phyloP scores from a whole-genome alignment of 208 protist genomes.

The Leishmania mexicana region DNA sequence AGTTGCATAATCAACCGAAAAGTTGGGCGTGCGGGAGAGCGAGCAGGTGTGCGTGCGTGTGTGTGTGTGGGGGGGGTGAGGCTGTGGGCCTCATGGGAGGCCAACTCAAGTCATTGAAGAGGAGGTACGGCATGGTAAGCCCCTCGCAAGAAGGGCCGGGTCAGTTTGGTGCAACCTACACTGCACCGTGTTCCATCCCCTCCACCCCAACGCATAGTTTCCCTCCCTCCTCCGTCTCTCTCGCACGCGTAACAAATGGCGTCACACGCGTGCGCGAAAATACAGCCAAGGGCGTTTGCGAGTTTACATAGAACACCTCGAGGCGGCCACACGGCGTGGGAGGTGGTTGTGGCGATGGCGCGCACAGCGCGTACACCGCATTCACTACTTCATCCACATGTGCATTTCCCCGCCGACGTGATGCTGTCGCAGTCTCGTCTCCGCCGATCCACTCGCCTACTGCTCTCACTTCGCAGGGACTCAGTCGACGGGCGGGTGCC shows the following conservation, averaged over 20 bases:
- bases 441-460: not conserved
- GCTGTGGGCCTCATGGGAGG: not conserved
- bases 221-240: not conserved
- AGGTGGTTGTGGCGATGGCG: too few species aligned
- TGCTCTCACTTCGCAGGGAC: not conserved
- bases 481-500: not conserved
- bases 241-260: not conserved
- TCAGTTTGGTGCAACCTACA: not conserved
- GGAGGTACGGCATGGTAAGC: not conserved
- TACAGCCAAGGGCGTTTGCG: too few species aligned
- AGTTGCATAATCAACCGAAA: not conserved
- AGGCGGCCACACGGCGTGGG: too few species aligned
- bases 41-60: not conserved
- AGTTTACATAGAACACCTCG: too few species aligned
- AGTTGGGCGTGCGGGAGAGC: not conserved
- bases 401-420: not conserved
- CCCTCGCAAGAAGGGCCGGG: not conserved
- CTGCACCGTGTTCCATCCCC: not conserved
- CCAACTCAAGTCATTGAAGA: not conserved
- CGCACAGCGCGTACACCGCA: not conserved
- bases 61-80: not conserved
- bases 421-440: not conserved
- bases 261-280: not conserved
- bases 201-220: not conserved
- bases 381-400: not conserved